Evolutionary conservation across 1,139 yeast genomes (phyloP), one percentile per base, ranked within the genome.

Genomic region (Candida frijolesensis): DNA sequence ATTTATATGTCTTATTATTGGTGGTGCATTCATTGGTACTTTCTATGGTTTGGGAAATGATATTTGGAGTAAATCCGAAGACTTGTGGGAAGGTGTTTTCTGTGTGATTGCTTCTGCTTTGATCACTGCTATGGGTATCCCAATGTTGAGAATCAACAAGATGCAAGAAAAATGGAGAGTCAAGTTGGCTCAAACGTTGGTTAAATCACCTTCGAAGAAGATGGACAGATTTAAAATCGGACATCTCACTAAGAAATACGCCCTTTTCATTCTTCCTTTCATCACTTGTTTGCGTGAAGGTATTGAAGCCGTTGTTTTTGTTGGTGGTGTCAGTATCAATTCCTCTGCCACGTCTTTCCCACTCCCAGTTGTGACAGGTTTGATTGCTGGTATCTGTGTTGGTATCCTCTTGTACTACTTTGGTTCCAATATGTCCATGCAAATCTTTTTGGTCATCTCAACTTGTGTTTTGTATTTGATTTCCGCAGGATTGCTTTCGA

Each of bases 121-220:
- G 66, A 92, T 92, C 55, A 84, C 97, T 2, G 61, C 84, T 45
- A 91, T 92, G 97, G 97, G 98, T 48, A 73, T 92, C 59, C 95
- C 96, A 63, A 88, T 92, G 87, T 79, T 92, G 61, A 81, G 97
- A 66, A 80, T 92, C 65, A 90, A 92, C 68, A 92, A 91, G 73
- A 80, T 92, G 84, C 85, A 89, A 68, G 94, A 85, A 61, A 92
- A 91, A 71, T 92, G 96, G 90, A 85, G 96, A 74, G 78, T 89
- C 57, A 92, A 92, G 72, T 79, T 92, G 62, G 96, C 97, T 15
- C 81, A 80, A 56, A 88, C 95, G 39, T 77, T 87, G 53, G 68
- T 83, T 48, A 78, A 79, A 55, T 65, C 68, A 43, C 74, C 79
- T 38, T 61, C 61, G 30, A 55, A 59, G 9, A 65, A 60, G 38